phyloP scores from a whole-genome alignment of 768 basidiomycete genomes.

The Scleroderma citrinum region DNA sequence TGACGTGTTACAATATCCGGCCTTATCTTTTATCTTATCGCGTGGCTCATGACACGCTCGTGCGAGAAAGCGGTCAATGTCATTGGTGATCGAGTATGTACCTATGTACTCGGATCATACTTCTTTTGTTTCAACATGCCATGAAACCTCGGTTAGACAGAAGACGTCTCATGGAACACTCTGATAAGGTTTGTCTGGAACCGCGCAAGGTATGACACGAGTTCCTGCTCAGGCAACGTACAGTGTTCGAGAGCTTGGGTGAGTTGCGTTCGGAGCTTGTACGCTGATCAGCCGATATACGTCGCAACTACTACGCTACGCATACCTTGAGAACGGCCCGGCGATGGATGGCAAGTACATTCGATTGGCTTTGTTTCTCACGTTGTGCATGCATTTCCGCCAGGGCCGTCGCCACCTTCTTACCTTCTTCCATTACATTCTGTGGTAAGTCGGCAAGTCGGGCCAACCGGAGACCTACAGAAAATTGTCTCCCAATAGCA shows the following conservation, averaged over 20 bases:
- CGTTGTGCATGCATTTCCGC: slow-evolving; percentile 49
- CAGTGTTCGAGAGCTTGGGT: slow-evolving; percentile 69
- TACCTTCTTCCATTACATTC: slow-evolving; percentile 60
- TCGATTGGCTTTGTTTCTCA: slow-evolving; percentile 58
- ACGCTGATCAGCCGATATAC: not conserved
- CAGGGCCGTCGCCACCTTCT: slow-evolving; percentile 54
- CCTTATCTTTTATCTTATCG: slow-evolving; percentile 4
- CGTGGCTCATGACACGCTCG: not conserved
- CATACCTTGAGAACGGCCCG: slow-evolving; percentile 64
- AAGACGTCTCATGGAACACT: slow-evolving; percentile 28
- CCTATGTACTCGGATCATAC: not conserved
- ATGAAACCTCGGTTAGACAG: not conserved
- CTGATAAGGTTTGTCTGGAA: slow-evolving; percentile 68
- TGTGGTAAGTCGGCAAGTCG: slow-evolving; percentile 79
- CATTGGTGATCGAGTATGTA: not conserved
- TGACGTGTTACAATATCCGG: not conserved
- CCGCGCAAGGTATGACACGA: slow-evolving; percentile 56
- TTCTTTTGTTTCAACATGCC: not conserved
- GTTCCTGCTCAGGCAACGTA: slow-evolving; percentile 64
- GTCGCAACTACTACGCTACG: not conserved
- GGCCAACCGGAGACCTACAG: slow-evolving; percentile 80
- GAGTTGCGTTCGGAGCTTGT: slow-evolving; percentile 70
- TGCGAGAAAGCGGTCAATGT: not conserved
- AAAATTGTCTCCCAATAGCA: not conserved
- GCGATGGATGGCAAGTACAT: slow-evolving; percentile 52